Conservation (phyloP, 1,284 basidiomycete species). For the Cryptococcus sp. region DNA sequence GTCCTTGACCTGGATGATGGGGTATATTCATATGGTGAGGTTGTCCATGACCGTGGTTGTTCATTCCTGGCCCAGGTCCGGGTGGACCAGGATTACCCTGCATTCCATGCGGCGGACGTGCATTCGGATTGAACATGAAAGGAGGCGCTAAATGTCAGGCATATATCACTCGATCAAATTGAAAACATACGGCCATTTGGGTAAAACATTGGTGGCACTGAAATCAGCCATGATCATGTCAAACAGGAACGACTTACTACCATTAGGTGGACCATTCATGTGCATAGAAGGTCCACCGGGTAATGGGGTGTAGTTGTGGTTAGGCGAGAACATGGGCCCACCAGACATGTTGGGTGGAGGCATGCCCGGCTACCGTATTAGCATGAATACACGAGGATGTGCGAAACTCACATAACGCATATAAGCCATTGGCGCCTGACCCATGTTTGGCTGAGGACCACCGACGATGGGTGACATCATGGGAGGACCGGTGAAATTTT, state of each 20-base stretch:
- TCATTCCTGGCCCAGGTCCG: constrained; percentile 5
- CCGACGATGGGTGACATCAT: constrained; percentile 7
- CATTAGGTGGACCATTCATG: constrained; percentile 27
- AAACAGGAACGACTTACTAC: constrained; percentile 19
- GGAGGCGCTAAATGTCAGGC: constrained; percentile 12
- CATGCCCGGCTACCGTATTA: constrained; percentile 23
- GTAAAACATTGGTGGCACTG: constrained; percentile 30
- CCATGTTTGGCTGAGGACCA: not conserved
- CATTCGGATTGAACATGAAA: constrained; percentile 29
- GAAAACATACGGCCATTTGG: constrained; percentile 24
- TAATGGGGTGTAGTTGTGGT: constrained; percentile 23
- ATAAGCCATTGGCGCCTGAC: not conserved
- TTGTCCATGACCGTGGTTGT: constrained; percentile 4
- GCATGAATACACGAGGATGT: not conserved
- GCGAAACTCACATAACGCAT: not conserved
- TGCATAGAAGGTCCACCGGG: constrained; percentile 25
- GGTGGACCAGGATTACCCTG: constrained; percentile 26
- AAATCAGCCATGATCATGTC: not conserved
- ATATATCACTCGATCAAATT: not conserved
- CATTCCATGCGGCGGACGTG: constrained; percentile 39
- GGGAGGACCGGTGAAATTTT: constrained; percentile 32
- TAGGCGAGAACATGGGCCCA: constrained; percentile 38
- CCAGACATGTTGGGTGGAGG: constrained; percentile 22
- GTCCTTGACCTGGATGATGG: constrained; percentile 13
- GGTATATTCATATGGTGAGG: not conserved